phyloP scores from a whole-genome alignment of 345 rosid species.

The Citrus mangshanensis region DNA sequence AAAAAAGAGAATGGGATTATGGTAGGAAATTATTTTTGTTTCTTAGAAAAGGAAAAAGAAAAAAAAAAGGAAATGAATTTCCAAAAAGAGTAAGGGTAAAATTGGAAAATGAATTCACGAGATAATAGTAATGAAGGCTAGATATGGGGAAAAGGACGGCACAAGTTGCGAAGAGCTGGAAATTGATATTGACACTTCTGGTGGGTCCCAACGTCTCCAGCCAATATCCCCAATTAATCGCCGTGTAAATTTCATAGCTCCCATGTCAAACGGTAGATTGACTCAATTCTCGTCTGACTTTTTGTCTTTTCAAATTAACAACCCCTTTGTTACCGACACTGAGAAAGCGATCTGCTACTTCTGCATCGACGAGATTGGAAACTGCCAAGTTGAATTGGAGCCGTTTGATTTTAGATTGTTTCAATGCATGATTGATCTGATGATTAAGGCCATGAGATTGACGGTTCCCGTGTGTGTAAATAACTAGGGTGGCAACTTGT shows the following conservation, averaged over 20 bases:
- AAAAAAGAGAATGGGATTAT: too few species aligned
- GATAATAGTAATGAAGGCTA: background rate
- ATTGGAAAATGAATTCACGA: constrained; percentile 15
- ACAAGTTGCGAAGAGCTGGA: constrained; percentile 39
- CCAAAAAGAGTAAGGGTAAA: constrained; percentile 5
- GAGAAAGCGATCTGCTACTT: background rate
- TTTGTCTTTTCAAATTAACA: background rate
- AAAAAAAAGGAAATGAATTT: background rate
- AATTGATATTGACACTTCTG: constrained; percentile 19
- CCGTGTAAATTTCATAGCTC: constrained; percentile 4
- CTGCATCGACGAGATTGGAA: background rate
- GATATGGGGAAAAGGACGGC: constrained; percentile 28
- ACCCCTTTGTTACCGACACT: constrained; percentile 7
- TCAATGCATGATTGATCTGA: background rate
- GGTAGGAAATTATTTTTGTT: background rate
- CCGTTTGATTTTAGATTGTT: background rate
- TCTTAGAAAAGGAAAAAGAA: background rate
- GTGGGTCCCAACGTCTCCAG: constrained; percentile 21
- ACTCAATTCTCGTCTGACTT: background rate
- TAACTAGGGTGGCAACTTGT: too few species aligned
- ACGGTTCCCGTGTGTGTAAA: too few species aligned
- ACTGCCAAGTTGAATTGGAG: background rate
- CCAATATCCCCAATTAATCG: constrained; percentile 4
- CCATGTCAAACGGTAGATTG: background rate
- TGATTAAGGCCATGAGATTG: too few species aligned